These are phyloP conservation scores for Fagopyrum homotropicum DNA, from an alignment of 148 eudicot genomes.

Conservation along the genomic window DNA sequence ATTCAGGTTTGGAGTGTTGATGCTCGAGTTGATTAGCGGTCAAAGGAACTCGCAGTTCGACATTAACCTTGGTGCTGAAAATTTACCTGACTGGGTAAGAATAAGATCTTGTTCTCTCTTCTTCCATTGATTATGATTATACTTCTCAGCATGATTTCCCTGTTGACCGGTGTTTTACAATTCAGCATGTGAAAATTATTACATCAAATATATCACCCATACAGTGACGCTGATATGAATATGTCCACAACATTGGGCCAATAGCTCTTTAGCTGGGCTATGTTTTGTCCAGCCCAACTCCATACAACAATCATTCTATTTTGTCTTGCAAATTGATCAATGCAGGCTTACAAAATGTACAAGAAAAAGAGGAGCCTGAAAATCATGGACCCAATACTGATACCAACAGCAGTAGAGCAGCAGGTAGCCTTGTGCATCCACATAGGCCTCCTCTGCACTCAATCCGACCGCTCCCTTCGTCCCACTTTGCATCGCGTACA, in stretches of 20 bases:
- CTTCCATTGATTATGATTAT: not conserved
- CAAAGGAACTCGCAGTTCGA: slow-evolving; percentile 4
- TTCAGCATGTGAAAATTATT: too few relatives aligned
- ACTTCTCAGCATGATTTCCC: not conserved
- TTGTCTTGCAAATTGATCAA: not conserved
- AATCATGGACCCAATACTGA: slow-evolving; percentile 51
- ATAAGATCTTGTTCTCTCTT: not conserved
- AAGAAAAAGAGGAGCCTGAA: slow-evolving; percentile 50
- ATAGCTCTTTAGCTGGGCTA: not conserved
- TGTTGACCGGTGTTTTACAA: not conserved
- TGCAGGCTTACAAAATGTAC: slow-evolving; percentile 68
- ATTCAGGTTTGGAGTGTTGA: slow-evolving; percentile 10
- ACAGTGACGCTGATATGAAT: not conserved
- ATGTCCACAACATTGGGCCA: not conserved
- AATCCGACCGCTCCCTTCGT: slow-evolving; percentile 57
- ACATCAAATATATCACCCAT: too few relatives aligned
- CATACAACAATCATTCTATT: not conserved
- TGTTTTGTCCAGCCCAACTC: not conserved
- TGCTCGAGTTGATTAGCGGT: slow-evolving; percentile 12
- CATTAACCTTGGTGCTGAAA: slow-evolving; percentile 6
- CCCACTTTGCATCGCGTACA: slow-evolving; percentile 71
- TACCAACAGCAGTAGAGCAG: slow-evolving; percentile 42
- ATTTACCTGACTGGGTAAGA: slow-evolving; percentile 11
- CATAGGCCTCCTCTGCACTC: slow-evolving; percentile 70
- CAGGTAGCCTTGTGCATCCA: slow-evolving; percentile 58